A percentile compares a stretch with the other conserved stretches of the same genome.
phyloP scores from a whole-genome alignment of 2,329 filamentous ascomycete genomes.

The Fusarium austroafricanum region DNA sequence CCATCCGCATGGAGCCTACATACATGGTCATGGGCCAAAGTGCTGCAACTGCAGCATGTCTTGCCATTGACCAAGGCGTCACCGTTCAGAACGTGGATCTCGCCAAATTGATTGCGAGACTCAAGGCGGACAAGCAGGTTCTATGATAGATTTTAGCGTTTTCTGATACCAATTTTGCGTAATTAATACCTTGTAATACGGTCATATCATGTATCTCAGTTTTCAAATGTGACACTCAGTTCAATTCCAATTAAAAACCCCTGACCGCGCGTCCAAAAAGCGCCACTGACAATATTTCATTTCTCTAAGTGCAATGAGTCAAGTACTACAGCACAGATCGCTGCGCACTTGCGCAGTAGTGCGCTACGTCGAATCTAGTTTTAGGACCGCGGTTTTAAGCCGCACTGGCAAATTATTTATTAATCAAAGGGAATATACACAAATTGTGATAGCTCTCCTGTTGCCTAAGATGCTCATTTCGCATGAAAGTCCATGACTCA shows the following conservation, averaged over 20 bases:
- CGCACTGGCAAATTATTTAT: neutral
- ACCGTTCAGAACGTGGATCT: slow-evolving; percentile 27
- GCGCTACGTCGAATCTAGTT: neutral
- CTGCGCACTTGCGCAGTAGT: neutral
- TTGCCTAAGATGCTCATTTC: neutral
- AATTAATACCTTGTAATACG: slow-evolving; percentile 6
- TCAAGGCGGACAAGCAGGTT: slow-evolving; percentile 31
- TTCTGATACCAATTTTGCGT: slow-evolving; percentile 18
- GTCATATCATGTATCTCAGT: neutral
- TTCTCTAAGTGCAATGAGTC: neutral
- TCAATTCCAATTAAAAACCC: neutral
- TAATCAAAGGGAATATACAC: neutral
- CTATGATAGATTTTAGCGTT: slow-evolving; percentile 9
- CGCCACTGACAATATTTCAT: neutral
- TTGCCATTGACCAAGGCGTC: slow-evolving; percentile 36
- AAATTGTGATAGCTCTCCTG: neutral
- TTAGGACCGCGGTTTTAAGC: too few species aligned
- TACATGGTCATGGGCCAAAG: slow-evolving; percentile 37
- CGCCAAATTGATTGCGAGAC: slow-evolving; percentile 18
- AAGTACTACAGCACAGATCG: neutral
- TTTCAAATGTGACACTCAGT: neutral
- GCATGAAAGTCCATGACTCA: too few species aligned
- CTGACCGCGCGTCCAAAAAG: neutral
- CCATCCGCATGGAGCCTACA: slow-evolving; percentile 36
- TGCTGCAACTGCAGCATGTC: slow-evolving; percentile 30